These are phyloP conservation scores for Ogataea degrootiae DNA, from an alignment of 805 yeast genomes.

Conservation along the genomic window DNA sequence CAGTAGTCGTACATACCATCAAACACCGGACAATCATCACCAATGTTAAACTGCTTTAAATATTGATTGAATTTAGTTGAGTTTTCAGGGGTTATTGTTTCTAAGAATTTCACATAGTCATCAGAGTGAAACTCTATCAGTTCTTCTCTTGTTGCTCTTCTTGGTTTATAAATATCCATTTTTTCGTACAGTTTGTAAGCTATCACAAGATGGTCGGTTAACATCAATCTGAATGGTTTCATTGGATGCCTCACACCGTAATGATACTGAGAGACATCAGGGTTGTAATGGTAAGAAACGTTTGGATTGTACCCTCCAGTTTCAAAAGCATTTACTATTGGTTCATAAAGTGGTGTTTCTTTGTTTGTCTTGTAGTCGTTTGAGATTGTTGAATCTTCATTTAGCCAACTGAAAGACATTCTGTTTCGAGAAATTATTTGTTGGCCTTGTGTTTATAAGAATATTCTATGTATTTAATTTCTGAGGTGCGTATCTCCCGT, in stretches of 20 bases:
- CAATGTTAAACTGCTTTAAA: conserved; percentile 74
- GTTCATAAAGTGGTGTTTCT: conserved; percentile 44
- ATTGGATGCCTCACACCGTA: conserved; percentile 96
- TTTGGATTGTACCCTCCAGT: conserved; percentile 42
- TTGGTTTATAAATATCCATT: conserved; percentile 85
- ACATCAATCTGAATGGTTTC: conserved; percentile 93
- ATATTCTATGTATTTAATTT: too few relatives aligned
- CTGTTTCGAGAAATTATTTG: background rate
- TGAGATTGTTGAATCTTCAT: conserved; percentile 25
- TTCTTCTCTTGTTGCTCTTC: conserved; percentile 79
- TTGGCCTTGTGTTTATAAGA: background rate
- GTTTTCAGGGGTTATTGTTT: conserved; percentile 72
- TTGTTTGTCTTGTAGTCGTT: conserved; percentile 22
- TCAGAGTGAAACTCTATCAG: conserved; percentile 78
- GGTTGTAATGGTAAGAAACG: conserved; percentile 87
- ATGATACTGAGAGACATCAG: conserved; percentile 74
- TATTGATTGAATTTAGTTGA: conserved; percentile 52
- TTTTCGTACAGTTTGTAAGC: conserved; percentile 80
- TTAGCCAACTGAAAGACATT: conserved; percentile 22
- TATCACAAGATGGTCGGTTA: conserved; percentile 86
- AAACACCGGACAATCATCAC: conserved; percentile 92
- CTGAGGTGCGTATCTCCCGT: too few relatives aligned
- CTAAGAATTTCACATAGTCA: conserved; percentile 77
- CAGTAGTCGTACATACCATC: conserved; percentile 94
- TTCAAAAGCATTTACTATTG: conserved; percentile 33